A percentile compares a stretch with the other conserved stretches of the same genome.
These are phyloP conservation scores for Arthroderma sp. DNA, from an alignment of 2,329 filamentous ascomycete genomes.

Conservation along the genomic window DNA sequence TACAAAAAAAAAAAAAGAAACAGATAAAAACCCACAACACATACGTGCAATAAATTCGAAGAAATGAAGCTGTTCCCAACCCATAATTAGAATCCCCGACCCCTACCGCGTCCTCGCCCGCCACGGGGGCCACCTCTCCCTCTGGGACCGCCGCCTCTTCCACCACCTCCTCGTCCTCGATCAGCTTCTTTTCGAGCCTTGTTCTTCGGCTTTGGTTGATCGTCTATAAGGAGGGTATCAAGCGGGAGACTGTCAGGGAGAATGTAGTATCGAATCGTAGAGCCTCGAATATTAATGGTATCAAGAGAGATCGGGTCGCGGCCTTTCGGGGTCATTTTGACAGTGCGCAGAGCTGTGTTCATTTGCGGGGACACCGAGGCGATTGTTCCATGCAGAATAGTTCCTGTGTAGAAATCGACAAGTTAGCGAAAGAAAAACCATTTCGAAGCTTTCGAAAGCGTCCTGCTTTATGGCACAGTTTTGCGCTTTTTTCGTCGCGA, in stretches of 20 bases:
- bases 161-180: slow-evolving; percentile 39
- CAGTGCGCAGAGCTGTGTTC: slow-evolving; percentile 90
- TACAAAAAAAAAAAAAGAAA: slow-evolving; percentile 12
- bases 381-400: slow-evolving; percentile 93
- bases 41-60: slow-evolving; percentile 16
- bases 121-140: slow-evolving; percentile 40
- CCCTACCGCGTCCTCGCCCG: slow-evolving; percentile 42
- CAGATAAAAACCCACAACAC: slow-evolving; percentile 13
- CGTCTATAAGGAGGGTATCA: slow-evolving; percentile 90
- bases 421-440: slow-evolving; percentile 1
- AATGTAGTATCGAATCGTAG: slow-evolving; percentile 92
- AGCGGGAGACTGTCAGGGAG: slow-evolving; percentile 89
- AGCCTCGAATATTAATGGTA: slow-evolving; percentile 92
- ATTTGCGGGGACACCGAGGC: slow-evolving; percentile 94
- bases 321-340: slow-evolving; percentile 88
- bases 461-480: too few species aligned
- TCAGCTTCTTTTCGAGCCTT: slow-evolving; percentile 86
- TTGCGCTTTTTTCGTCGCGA: too few species aligned
- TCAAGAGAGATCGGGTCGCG: slow-evolving; percentile 81
- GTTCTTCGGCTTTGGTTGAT: slow-evolving; percentile 97
- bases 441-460: too few species aligned
- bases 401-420: slow-evolving; percentile 43
- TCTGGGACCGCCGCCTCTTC: slow-evolving; percentile 34
- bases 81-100: slow-evolving; percentile 19
- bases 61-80: slow-evolving; percentile 3